Conservation (phyloP, 352 stramenopile species). For the Phytophthora megakarya region DNA sequence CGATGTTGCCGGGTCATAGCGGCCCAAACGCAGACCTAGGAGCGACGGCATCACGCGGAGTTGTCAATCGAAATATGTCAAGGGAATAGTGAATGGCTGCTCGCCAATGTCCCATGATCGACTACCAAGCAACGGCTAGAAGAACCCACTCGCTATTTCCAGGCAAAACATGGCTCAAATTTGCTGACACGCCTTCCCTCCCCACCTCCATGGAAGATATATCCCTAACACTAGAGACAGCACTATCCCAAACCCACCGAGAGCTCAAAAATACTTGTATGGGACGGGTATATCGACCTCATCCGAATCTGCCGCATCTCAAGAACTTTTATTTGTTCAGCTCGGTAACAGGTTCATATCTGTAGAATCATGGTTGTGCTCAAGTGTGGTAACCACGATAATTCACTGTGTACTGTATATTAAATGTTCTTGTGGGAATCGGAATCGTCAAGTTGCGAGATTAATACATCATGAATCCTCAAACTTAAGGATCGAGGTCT, state of each 20-base stretch:
- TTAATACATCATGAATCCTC: too few species aligned
- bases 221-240: neutral
- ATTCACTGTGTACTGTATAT: too few species aligned
- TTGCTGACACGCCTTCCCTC: neutral
- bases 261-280: slow-evolving; percentile 18
- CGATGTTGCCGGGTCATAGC: slow-evolving; percentile 21
- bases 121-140: slow-evolving; percentile 21
- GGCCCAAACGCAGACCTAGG: slow-evolving; percentile 12
- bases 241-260: slow-evolving; percentile 16
- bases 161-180: neutral
- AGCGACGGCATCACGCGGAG: slow-evolving; percentile 32
- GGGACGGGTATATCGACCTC: slow-evolving; percentile 9
- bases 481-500: too few species aligned
- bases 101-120: slow-evolving; percentile 25
- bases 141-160: slow-evolving; percentile 24
- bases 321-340: neutral
- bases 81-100: neutral
- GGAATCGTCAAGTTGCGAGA: too few species aligned
- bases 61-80: slow-evolving; percentile 26
- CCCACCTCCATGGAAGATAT: neutral
- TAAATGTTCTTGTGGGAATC: too few species aligned
- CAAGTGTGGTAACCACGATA: too few species aligned
- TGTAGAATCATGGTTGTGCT: too few species aligned
- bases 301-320: neutral
- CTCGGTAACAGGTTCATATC: too few species aligned